Evolutionary conservation across 2,329 filamentous ascomycete genomes (phyloP).

Genomic region (Phoma sp.): DNA sequence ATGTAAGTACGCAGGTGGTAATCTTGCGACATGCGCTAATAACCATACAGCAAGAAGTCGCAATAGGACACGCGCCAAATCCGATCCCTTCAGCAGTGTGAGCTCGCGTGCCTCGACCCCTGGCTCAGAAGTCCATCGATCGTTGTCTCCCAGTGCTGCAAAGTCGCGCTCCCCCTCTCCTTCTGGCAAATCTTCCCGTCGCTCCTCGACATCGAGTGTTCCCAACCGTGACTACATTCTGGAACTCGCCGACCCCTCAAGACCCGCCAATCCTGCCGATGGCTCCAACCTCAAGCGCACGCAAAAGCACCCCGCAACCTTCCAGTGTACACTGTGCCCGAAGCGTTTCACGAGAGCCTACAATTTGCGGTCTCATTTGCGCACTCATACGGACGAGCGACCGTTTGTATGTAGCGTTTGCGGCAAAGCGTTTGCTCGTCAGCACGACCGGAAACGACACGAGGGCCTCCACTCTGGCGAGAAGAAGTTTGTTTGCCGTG

Average conservation of each 20-base stretch:
- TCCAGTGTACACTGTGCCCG: slow-evolving; percentile 90
- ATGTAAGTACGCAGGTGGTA: slow-evolving; percentile 53
- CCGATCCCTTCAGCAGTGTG: slow-evolving; percentile 63
- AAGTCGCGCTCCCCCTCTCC: slow-evolving; percentile 57
- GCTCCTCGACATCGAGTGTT: slow-evolving; percentile 59
- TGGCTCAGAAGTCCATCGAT: slow-evolving; percentile 44
- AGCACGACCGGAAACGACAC: slow-evolving; percentile 96
- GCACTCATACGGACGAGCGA: slow-evolving; percentile 95
- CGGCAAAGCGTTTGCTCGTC: slow-evolving; percentile 94
- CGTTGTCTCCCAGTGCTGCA: slow-evolving; percentile 53
- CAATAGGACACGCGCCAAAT: slow-evolving; percentile 64
- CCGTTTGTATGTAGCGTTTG: slow-evolving; percentile 98
- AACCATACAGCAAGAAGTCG: slow-evolving; percentile 57
- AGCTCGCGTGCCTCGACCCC: slow-evolving; percentile 55
- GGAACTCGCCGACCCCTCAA: slow-evolving; percentile 85
- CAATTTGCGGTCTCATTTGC: slow-evolving; percentile 91
- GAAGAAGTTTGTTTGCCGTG: slow-evolving; percentile 98
- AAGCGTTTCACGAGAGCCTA: slow-evolving; percentile 97
- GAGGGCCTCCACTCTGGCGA: slow-evolving; percentile 95
- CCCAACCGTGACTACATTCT: slow-evolving; percentile 78
- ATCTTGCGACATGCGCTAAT: slow-evolving; percentile 25
- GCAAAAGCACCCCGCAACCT: slow-evolving; percentile 97
- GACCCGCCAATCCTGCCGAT: slow-evolving; percentile 62
- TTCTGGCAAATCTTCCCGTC: slow-evolving; percentile 55
- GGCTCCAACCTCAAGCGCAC: slow-evolving; percentile 71